Percentiles rank a stretch among this genome's conserved stretches.
These are phyloP conservation scores for Dalbergia oliveri DNA, from an alignment of 306 rosid genomes.

Conservation along the genomic window DNA sequence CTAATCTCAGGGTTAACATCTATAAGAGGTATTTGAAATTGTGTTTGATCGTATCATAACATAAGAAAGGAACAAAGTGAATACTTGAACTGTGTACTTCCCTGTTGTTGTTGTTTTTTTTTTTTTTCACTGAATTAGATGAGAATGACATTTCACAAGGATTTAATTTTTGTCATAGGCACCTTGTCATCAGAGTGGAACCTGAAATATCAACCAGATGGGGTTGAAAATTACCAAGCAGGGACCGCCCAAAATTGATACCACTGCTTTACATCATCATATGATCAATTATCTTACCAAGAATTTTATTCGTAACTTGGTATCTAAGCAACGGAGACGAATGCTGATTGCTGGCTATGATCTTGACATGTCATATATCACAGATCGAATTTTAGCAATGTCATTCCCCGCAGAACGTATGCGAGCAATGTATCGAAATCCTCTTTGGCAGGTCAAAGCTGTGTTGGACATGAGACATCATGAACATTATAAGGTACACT, in stretches of 20 bases:
- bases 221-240: constrained; percentile 72
- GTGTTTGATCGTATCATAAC: background rate
- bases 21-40: background rate
- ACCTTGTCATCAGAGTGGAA: constrained; percentile 40
- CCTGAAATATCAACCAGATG: constrained; percentile 62
- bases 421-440: constrained; percentile 94
- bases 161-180: constrained; percentile 46
- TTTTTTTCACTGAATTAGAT: background rate
- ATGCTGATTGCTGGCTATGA: constrained; percentile 96
- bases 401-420: constrained; percentile 92
- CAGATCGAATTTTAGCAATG: constrained; percentile 88
- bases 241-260: constrained; percentile 51
- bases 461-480: constrained; percentile 89
- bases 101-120: background rate
- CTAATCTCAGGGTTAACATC: background rate
- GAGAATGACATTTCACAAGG: constrained; percentile 31
- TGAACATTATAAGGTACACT: constrained; percentile 78
- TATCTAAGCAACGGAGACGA: constrained; percentile 87
- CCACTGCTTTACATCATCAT: constrained; percentile 59
- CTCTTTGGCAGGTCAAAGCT: constrained; percentile 98
- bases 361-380: constrained; percentile 96
- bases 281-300: constrained; percentile 73
- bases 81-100: background rate
- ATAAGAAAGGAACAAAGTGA: constrained; percentile 8
- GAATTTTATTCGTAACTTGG: constrained; percentile 85